A percentile compares a stretch with the other conserved stretches of the same genome.
Conservation (phyloP, 352 stramenopile genomes). For the Phytophthora podocarpi region DNA sequence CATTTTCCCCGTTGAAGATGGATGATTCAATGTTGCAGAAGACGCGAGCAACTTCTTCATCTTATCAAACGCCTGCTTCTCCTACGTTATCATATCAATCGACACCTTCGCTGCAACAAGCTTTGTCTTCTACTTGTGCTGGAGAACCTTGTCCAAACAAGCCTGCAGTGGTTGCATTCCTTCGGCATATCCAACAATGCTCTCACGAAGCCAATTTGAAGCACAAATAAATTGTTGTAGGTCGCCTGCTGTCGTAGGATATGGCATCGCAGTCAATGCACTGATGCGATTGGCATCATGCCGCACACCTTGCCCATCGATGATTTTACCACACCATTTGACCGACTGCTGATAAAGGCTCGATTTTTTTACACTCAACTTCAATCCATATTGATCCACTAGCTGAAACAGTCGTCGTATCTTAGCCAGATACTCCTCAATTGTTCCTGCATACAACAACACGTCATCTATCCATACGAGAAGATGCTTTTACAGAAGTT, state of each 20-base stretch:
- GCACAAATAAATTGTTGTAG: too few species aligned
- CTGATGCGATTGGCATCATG: conserved; percentile 3
- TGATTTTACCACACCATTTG: conserved; percentile 28
- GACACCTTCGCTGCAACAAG: not conserved
- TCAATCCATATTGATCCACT: conserved; percentile 26
- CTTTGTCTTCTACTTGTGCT: not conserved
- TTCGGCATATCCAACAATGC: not conserved
- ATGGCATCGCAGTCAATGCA: not conserved
- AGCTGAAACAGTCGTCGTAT: conserved; percentile 25
- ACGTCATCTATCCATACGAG: conserved; percentile 44
- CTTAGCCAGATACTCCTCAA: conserved; percentile 27
- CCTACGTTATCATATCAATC: not conserved
- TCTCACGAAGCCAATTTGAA: conserved; percentile 15
- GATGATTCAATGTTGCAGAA: not conserved
- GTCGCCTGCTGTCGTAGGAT: conserved; percentile 1
- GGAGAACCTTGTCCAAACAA: not conserved
- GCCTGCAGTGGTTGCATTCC: not conserved
- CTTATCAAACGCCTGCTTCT: not conserved
- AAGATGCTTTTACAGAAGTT: conserved; percentile 14
- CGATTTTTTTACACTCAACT: conserved; percentile 22
- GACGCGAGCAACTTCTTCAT: not conserved
- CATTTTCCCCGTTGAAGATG: not conserved
- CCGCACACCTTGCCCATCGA: not conserved
- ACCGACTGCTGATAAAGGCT: conserved; percentile 23
- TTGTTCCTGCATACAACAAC: conserved; percentile 23